A percentile compares a stretch with the other conserved stretches of the same genome.
These are phyloP conservation scores for Nakaseomyces delphensis DNA, from an alignment of 1,139 yeast genomes.

Conservation along the genomic window DNA sequence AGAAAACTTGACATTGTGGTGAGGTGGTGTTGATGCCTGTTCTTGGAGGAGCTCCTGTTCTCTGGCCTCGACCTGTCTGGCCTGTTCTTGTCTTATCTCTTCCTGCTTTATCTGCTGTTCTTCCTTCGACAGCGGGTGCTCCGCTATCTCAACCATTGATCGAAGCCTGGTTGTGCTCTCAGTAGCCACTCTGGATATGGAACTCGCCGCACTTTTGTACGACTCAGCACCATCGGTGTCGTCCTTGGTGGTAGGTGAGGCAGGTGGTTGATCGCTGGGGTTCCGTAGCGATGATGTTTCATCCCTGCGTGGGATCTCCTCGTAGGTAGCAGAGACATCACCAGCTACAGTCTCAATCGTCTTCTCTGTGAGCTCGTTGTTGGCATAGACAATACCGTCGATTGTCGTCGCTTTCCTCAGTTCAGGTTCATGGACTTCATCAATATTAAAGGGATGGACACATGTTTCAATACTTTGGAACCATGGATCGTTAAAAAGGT, in stretches of 20 bases:
- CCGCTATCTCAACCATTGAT: constrained; percentile 26
- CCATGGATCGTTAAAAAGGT: constrained; percentile 56
- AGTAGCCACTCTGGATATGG: background rate
- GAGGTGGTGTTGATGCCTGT: constrained; percentile 5
- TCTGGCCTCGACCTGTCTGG: background rate
- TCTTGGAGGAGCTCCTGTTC: constrained; percentile 2
- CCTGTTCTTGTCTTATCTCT: background rate
- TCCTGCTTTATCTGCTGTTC: background rate
- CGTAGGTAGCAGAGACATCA: background rate
- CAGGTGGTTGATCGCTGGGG: constrained; percentile 1
- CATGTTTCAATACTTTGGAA: constrained; percentile 55
- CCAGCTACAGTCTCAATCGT: background rate
- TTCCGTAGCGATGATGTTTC: background rate
- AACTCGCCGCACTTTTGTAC: background rate
- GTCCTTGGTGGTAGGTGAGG: background rate
- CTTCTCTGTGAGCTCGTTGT: background rate
- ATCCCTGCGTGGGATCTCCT: background rate
- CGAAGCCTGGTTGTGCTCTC: constrained; percentile 14
- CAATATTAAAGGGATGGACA: constrained; percentile 23
- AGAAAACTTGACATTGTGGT: constrained; percentile 1
- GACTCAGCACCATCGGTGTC: background rate
- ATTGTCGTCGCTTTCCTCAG: constrained; percentile 16
- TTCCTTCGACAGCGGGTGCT: constrained; percentile 14
- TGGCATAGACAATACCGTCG: constrained; percentile 7
- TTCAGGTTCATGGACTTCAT: constrained; percentile 20